phyloP scores from a whole-genome alignment of 768 basidiomycete genomes.

The Termitomyces bulborhizus region DNA sequence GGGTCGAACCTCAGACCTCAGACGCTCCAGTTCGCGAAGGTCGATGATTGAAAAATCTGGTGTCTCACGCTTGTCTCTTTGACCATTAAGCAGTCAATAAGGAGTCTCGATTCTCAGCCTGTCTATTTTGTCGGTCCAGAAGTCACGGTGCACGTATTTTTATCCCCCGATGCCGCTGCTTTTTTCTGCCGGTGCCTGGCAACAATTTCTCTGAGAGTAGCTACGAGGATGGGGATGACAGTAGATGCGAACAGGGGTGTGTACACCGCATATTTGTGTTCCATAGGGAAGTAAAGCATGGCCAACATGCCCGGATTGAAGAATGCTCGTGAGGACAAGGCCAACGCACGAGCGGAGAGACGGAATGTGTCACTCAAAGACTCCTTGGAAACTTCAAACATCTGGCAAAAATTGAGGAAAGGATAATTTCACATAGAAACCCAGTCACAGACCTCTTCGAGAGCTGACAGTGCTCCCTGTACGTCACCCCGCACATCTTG shows the following conservation, averaged over 20 bases:
- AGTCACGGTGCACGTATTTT: not conserved
- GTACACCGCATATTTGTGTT: slow-evolving; percentile 97
- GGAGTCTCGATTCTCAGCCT: not conserved
- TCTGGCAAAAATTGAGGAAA: slow-evolving; percentile 21
- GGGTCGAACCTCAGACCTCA: not conserved
- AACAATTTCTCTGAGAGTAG: slow-evolving; percentile 64
- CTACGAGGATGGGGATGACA: slow-evolving; percentile 74
- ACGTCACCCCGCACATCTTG: slow-evolving; percentile 72
- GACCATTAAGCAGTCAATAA: not conserved
- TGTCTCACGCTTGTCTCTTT: not conserved
- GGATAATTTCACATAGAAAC: not conserved
- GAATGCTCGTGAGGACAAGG: slow-evolving; percentile 78
- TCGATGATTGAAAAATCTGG: not conserved
- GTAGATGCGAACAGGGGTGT: slow-evolving; percentile 92
- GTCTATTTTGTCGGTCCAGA: not conserved
- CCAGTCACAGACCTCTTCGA: slow-evolving; percentile 55
- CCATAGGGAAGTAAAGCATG: slow-evolving; percentile 93
- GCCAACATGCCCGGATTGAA: slow-evolving; percentile 97
- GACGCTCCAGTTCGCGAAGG: not conserved
- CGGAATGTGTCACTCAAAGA: slow-evolving; percentile 43
- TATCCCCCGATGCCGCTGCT: not conserved
- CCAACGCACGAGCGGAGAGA: slow-evolving; percentile 57
- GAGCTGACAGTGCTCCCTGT: slow-evolving; percentile 57
- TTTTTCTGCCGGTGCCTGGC: slow-evolving; percentile 47
- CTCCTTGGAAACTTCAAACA: slow-evolving; percentile 27